Base-by-base conservation (phyloP, 345 rosid species). In the Acer saccharum region DNA sequence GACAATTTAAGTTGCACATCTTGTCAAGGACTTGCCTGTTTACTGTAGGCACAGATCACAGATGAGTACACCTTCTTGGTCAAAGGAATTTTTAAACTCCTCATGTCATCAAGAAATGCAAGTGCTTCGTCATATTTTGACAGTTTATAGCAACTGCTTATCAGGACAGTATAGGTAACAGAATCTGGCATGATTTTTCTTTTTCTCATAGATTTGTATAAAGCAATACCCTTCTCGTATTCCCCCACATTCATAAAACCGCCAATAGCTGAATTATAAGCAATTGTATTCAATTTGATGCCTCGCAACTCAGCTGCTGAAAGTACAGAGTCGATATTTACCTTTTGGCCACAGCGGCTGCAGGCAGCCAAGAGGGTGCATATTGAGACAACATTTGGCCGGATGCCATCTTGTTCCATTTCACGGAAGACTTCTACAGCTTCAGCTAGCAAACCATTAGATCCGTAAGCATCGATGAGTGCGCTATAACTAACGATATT, bases 321-420 rank as follows among this genome's bases (percentile, higher is more conserved):
- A 64, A 95, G 94, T 76, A 95, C 89, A 43, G 90, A 80, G 78
- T 92, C 97, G 76, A 93, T 89, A 71, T 89, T 95, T 65, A 86
- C 98, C 78, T 86, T 95, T 73, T 83, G 84, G 74, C 86, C 80
- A 81, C 86, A 92, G 79, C 92, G 91, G 61, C 98, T 90, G 82
- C 98, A 95, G 50, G 98, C 92, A 64, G 98, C 91, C 82, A 95
- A 79, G 68, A 95, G 93, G 74, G 98, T 90, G 88, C 94, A 85
- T 71, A 95, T 81, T 60, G 98, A 89, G 74, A 95, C 95, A 79
- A 89, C 80, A 64, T 95, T 91, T 69, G 98, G 98, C 62, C 84
- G 72, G 77, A 87, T 67, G 1, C 92, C 90, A 76, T 89, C 88
- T 85, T 85, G 91, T 85, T 92, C 98, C 98, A 95, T 93, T 85